Conservation (phyloP, 257 asterid species). For the Avicennia marina region DNA sequence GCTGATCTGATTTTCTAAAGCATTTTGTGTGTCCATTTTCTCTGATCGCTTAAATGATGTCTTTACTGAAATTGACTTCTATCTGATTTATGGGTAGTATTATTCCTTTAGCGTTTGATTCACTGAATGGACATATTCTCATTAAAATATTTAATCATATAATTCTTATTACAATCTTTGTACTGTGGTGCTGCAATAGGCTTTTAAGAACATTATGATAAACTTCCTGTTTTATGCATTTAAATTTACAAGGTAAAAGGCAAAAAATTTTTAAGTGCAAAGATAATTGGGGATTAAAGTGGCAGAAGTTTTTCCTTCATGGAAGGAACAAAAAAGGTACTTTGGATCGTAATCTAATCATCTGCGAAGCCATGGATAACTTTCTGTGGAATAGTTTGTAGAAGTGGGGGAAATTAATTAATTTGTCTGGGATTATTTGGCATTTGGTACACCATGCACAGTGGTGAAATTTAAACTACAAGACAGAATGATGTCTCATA, state of each 20-base stretch:
- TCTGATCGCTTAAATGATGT: background rate
- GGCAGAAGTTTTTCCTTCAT: background rate
- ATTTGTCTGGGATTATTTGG: slow-evolving; percentile 7
- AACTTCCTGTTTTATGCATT: background rate
- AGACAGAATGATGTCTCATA: background rate
- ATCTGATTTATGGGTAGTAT: slow-evolving; percentile 6
- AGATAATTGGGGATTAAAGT: background rate
- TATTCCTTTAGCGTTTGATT: background rate
- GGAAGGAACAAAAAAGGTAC: background rate
- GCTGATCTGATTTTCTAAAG: background rate
- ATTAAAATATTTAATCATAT: background rate
- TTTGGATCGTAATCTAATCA: background rate
- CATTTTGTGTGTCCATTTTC: background rate
- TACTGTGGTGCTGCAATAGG: background rate
- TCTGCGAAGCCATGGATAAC: background rate
- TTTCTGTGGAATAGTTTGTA: background rate
- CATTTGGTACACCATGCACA: background rate
- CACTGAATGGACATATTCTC: background rate
- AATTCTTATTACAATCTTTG: background rate
- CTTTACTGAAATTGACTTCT: background rate
- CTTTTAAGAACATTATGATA: background rate
- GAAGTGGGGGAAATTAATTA: background rate
- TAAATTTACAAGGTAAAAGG: background rate
- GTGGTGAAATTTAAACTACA: background rate
- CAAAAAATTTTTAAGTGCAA: background rate